phyloP scores from a whole-genome alignment of 768 basidiomycete genomes.

The Wakefieldia striispora region DNA sequence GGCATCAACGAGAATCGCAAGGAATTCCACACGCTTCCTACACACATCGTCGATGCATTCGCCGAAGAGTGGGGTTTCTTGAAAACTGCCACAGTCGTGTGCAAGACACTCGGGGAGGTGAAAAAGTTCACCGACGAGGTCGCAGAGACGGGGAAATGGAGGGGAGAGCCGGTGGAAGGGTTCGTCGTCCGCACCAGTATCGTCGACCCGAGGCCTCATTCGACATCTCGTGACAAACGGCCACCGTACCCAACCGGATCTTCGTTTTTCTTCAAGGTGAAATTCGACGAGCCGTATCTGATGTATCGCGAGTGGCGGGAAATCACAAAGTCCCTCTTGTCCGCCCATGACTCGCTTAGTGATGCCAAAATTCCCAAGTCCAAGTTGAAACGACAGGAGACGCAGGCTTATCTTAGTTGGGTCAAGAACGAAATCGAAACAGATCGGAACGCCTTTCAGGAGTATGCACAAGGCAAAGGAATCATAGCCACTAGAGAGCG shows the following conservation, averaged over 20 bases:
- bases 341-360: constrained; percentile 31
- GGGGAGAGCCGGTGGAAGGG: constrained; percentile 84
- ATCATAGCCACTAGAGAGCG: constrained; percentile 81
- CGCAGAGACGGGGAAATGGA: constrained; percentile 70
- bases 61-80: constrained; percentile 93
- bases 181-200: constrained; percentile 89
- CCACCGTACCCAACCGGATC: constrained; percentile 76
- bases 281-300: constrained; percentile 98
- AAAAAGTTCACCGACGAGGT: constrained; percentile 68
- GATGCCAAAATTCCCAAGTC: constrained; percentile 50
- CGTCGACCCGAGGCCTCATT: constrained; percentile 37
- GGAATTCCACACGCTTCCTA: constrained; percentile 69
- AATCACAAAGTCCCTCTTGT: constrained; percentile 76
- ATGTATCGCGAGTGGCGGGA: constrained; percentile 99
- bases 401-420: constrained; percentile 79
- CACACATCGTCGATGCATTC: constrained; percentile 67
- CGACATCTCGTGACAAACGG: constrained; percentile 26
- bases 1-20: constrained; percentile 75
- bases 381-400: constrained; percentile 77
- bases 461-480: constrained; percentile 69
- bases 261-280: constrained; percentile 98
- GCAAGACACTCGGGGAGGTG: constrained; percentile 66
- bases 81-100: constrained; percentile 53
- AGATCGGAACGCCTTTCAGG: constrained; percentile 58
- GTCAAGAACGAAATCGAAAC: constrained; percentile 69